Conservation (phyloP, 2,329 filamentous ascomycete genomes). For the Zasmidium angulare region DNA sequence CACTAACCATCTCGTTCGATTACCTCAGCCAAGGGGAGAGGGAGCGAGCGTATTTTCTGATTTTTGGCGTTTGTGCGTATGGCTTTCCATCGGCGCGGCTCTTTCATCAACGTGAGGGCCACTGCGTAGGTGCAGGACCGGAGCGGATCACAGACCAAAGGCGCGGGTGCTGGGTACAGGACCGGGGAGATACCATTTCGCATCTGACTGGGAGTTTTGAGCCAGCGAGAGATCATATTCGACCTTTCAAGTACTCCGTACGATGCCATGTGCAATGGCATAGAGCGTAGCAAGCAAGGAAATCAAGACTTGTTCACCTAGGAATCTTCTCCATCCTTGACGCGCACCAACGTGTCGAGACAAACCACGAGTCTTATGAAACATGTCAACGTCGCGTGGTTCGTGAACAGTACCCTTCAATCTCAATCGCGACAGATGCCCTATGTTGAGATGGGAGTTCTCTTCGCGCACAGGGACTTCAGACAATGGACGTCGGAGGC, state of each 20-base stretch:
- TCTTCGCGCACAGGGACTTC: not conserved
- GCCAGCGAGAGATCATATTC: not conserved
- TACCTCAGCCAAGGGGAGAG: not conserved
- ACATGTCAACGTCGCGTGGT: no score
- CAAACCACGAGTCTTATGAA: no score
- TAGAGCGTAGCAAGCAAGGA: no score
- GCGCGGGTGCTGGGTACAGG: not conserved
- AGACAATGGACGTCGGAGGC: not conserved
- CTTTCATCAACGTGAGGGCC: not conserved
- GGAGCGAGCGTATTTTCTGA: no score
- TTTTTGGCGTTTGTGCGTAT: not conserved
- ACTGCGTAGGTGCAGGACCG: not conserved
- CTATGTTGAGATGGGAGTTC: no score
- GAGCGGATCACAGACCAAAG: no score
- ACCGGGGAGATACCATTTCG: not conserved
- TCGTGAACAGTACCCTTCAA: no score
- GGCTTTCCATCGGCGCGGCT: not conserved
- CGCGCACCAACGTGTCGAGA: no score
- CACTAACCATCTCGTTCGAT: conserved; percentile 7
- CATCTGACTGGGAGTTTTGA: not conserved
- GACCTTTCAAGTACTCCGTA: not conserved
- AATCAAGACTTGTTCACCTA: no score
- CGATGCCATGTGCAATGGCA: not conserved
- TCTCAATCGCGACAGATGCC: no score
- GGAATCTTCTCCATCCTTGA: no score